Base-by-base conservation (phyloP, 1,284 basidiomycete genomes). In the Phellopilus nigrolimitatus region DNA sequence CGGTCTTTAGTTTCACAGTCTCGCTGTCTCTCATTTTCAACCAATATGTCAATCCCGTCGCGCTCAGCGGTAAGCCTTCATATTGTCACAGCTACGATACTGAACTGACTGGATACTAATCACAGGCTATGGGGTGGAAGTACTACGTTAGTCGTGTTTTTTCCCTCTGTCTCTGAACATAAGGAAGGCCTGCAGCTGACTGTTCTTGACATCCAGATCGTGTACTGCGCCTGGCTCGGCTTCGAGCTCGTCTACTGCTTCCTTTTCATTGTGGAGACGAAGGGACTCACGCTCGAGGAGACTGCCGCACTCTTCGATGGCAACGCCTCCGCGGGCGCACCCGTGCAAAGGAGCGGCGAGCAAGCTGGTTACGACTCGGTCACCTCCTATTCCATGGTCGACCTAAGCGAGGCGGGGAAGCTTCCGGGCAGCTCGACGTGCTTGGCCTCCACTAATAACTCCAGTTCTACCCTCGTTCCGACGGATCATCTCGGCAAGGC, bases 11-110 rank as follows among this genome's bases (percentile, higher is more conserved):
- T 68, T 79, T 86, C 57, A 68, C 74, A 53, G 75, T 85, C 60
- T 82, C 81, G n/a, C 52, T 80, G 27, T 76, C 84, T 0, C 76
- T 86, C 55, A 80, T 84, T 57, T 87, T 89, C 72, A 90, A 89
- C 66, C 85, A 89, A 66, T 90, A 87, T 61, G 79, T 84, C 63
- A 90, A 90, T 70, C 88, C 87, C 12, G 76, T 89, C 59, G 85
- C 84, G 7, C 71, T 83, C 45, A n/a, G 67, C 22, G 36, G 63
- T 60, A 33, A 67, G 48, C 12, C 19, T 15, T 37, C 7, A 33
- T 2, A 30, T 17, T 6, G 3, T 40, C 30, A n/a, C 3, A 12
- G 7, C n/a, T 10, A n/a, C 2, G 6, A 4, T 13, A 19, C 6
- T 12, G 12, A 21, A 12, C 36, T 25, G 22, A 13, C 27, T n/a